Percentiles rank a stretch among this genome's conserved stretches.
Evolutionary conservation across 177 flowering plant genomes (phyloP).

Genomic region (Tripterygium wilfordii): DNA sequence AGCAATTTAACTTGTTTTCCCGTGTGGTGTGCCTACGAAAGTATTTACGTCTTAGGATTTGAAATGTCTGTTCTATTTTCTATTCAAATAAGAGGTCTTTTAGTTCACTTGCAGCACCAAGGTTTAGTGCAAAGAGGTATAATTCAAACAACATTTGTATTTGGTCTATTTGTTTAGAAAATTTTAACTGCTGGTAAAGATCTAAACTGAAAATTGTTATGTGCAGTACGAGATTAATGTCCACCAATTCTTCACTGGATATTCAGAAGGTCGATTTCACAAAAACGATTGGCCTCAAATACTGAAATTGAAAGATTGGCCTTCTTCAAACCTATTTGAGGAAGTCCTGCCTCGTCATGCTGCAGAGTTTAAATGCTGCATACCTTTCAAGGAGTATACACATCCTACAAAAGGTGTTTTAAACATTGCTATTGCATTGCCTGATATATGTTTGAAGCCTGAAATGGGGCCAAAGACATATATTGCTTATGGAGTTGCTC

Average conservation of each 20-base stretch:
- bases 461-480: slow-evolving; percentile 40
- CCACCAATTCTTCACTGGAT: slow-evolving; percentile 30
- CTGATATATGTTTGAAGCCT: slow-evolving; percentile 16
- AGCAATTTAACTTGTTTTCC: too few species aligned
- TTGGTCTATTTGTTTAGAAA: not conserved
- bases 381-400: slow-evolving; percentile 27
- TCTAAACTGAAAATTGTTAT: not conserved
- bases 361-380: slow-evolving; percentile 45
- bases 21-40: too few species aligned
- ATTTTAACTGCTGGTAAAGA: slow-evolving; percentile 34
- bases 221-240: slow-evolving; percentile 28
- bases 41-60: too few species aligned
- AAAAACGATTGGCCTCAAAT: slow-evolving; percentile 23
- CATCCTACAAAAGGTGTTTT: slow-evolving; percentile 5
- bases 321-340: slow-evolving; percentile 25
- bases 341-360: slow-evolving; percentile 40
- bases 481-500: slow-evolving; percentile 35
- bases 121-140: too few species aligned
- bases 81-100: too few species aligned
- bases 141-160: not conserved
- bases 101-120: too few species aligned
- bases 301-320: slow-evolving; percentile 44
- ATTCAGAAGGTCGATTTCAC: slow-evolving; percentile 16
- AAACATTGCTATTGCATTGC: slow-evolving; percentile 17
- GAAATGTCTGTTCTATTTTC: too few species aligned